These are phyloP conservation scores for Daldinia decipiens DNA, from an alignment of 495 filamentous ascomycete species.

Conservation along the genomic window DNA sequence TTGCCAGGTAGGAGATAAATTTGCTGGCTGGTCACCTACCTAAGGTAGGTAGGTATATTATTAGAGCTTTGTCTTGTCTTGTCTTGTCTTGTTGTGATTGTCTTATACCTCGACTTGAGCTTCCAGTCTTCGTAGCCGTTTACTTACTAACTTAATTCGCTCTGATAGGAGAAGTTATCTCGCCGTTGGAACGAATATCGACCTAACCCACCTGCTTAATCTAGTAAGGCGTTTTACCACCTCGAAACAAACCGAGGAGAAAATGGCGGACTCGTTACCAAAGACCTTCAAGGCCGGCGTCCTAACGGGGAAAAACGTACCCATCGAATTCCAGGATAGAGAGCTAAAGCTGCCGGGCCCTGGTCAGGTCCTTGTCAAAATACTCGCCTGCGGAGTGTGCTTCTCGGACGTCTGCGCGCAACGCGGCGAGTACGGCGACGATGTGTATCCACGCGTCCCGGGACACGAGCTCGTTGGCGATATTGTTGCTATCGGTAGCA, in stretches of 20 bases:
- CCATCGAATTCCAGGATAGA: conserved; percentile 57
- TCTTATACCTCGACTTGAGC: too few species aligned
- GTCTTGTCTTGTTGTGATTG: too few species aligned
- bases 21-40: too few species aligned
- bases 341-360: conserved; percentile 54
- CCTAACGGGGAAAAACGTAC: conserved; percentile 51
- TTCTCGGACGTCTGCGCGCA: conserved; percentile 56
- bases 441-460: conserved; percentile 60
- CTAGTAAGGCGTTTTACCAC: background rate
- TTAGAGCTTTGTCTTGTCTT: too few species aligned
- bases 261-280: conserved; percentile 52
- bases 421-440: conserved; percentile 53
- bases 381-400: conserved; percentile 66
- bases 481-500: conserved; percentile 60
- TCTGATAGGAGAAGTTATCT: background rate
- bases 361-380: conserved; percentile 62
- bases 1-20: too few species aligned
- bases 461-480: conserved; percentile 67
- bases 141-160: too few species aligned
- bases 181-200: background rate
- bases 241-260: background rate
- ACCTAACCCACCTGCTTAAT: background rate
- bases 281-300: conserved; percentile 62
- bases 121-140: too few species aligned
- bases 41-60: too few species aligned